Percentiles rank a stretch among this genome's conserved stretches.
Conservation (phyloP, 352 stramenopile genomes). For the Phytophthora brassicae region DNA sequence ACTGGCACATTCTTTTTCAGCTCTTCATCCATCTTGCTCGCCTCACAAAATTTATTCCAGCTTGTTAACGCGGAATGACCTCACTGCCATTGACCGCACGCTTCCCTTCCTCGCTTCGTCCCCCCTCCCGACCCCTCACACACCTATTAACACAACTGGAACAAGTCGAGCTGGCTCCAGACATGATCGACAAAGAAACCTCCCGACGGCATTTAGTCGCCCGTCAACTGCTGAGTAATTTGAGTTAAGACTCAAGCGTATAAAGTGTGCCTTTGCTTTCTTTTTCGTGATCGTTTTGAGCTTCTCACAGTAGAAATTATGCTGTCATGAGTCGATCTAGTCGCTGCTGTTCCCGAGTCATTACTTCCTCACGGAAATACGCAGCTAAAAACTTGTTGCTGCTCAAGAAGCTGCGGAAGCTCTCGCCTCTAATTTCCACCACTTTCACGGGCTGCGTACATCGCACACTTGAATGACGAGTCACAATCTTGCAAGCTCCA, state of each 20-base stretch:
- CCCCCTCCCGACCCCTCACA: constrained; percentile 4
- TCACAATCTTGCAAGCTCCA: constrained; percentile 64
- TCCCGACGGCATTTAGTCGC: constrained; percentile 17
- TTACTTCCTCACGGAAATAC: constrained; percentile 77
- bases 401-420: constrained; percentile 81
- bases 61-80: constrained; percentile 41
- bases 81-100: constrained; percentile 38
- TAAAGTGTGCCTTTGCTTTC: constrained; percentile 27
- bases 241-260: constrained; percentile 26
- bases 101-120: constrained; percentile 34
- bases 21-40: constrained; percentile 36
- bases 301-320: constrained; percentile 10
- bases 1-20: constrained; percentile 50
- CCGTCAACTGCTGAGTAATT: constrained; percentile 32
- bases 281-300: constrained; percentile 19
- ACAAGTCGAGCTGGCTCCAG: constrained; percentile 26
- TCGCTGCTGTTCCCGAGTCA: constrained; percentile 59
- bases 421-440: constrained; percentile 80
- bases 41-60: constrained; percentile 51
- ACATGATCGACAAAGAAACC: constrained; percentile 31
- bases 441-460: constrained; percentile 69
- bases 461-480: constrained; percentile 70
- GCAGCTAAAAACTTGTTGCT: constrained; percentile 84
- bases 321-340: constrained; percentile 52
- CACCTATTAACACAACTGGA: constrained; percentile 27